A percentile compares a stretch with the other conserved stretches of the same genome.
Evolutionary conservation across 129 eudicot genomes (phyloP).

Genomic region (Tagetes erecta): DNA sequence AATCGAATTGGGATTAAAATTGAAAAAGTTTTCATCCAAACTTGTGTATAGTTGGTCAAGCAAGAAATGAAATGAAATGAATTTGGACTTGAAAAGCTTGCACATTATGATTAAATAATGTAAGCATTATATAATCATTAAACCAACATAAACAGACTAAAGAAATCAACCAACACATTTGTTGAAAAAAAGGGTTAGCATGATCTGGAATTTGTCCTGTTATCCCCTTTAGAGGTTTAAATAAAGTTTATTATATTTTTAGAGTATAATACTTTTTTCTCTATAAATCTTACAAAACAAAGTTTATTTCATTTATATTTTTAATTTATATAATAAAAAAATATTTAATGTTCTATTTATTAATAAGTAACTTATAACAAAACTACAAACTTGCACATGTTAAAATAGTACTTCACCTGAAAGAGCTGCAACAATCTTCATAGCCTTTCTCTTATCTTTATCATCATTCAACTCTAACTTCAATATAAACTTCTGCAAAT

Average conservation of each 20-base stretch:
- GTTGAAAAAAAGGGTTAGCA: not conserved
- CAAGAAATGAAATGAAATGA: too few species aligned
- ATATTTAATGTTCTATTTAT: not conserved
- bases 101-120: too few species aligned
- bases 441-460: constrained; percentile 51
- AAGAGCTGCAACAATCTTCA: constrained; percentile 50
- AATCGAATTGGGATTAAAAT: too few species aligned
- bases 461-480: constrained; percentile 44
- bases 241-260: not conserved
- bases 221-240: not conserved
- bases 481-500: constrained; percentile 44
- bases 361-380: not conserved
- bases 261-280: not conserved
- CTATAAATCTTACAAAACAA: not conserved
- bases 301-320: not conserved
- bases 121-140: too few species aligned
- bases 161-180: too few species aligned
- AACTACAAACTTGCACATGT: not conserved
- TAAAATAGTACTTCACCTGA: constrained; percentile 29
- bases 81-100: too few species aligned
- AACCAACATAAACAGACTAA: too few species aligned
- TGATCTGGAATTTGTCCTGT: not conserved
- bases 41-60: too few species aligned
- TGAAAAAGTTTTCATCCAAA: too few species aligned
- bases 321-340: not conserved